These are phyloP conservation scores for Dendrobium chrysotoxum DNA, from an alignment of 106 monocot genomes.

Conservation along the genomic window DNA sequence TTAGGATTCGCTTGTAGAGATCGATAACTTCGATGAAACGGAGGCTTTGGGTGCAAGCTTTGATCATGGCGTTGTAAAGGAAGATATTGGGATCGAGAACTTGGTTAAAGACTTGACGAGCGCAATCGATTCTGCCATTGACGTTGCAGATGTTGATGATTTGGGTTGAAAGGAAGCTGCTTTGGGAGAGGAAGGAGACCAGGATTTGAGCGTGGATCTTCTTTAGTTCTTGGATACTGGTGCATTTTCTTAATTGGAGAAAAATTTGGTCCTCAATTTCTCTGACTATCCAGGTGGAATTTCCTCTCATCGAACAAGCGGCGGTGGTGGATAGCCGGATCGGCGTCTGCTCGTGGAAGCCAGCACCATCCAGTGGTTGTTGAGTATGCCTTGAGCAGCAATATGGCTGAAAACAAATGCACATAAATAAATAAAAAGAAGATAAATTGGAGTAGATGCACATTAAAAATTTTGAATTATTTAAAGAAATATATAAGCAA, in stretches of 20 bases:
- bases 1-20: slow-evolving; percentile 41
- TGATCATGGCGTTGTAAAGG: slow-evolving; percentile 57
- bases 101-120: slow-evolving; percentile 45
- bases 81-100: slow-evolving; percentile 40
- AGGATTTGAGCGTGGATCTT: slow-evolving; percentile 45
- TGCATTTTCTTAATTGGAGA: slow-evolving; percentile 17
- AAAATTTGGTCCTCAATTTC: slow-evolving; percentile 42
- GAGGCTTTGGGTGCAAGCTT: slow-evolving; percentile 25
- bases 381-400: too few relatives aligned
- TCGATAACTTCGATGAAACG: slow-evolving; percentile 13
- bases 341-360: neutral
- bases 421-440: too few relatives aligned
- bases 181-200: slow-evolving; percentile 38
- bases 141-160: slow-evolving; percentile 43
- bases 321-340: neutral
- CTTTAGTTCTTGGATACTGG: slow-evolving; percentile 18
- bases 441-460: too few relatives aligned
- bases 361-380: neutral
- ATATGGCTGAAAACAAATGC: too few relatives aligned
- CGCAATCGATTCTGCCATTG: slow-evolving; percentile 22
- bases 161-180: slow-evolving; percentile 57
- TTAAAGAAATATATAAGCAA: too few relatives aligned
- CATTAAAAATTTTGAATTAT: too few relatives aligned
- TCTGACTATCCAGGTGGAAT: slow-evolving; percentile 13
- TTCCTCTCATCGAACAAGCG: neutral